These are phyloP conservation scores for Anthostomella pinea DNA, from an alignment of 2,329 filamentous ascomycete genomes.

Conservation along the genomic window DNA sequence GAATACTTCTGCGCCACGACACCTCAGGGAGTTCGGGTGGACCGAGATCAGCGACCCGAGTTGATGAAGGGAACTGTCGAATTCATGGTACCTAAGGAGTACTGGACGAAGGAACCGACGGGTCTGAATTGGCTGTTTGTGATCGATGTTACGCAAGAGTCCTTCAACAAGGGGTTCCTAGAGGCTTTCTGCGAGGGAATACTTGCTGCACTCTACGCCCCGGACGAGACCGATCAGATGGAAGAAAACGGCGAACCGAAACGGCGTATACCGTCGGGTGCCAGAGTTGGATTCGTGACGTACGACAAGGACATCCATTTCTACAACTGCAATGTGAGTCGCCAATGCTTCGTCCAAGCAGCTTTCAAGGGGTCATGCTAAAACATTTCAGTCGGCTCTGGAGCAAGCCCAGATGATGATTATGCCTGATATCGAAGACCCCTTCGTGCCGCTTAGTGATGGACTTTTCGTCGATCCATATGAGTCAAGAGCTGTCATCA, in stretches of 20 bases:
- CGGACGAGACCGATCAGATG: constrained; percentile 51
- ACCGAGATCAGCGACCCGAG: constrained; percentile 85
- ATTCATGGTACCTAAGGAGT: constrained; percentile 95
- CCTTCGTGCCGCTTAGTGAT: constrained; percentile 87
- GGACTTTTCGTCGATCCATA: constrained; percentile 93
- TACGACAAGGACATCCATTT: constrained; percentile 98
- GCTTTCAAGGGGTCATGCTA: constrained; percentile 11
- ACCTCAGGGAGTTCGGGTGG: constrained; percentile 80
- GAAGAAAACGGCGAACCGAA: constrained; percentile 53
- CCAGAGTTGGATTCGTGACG: constrained; percentile 91
- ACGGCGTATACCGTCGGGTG: constrained; percentile 67
- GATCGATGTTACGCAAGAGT: constrained; percentile 89
- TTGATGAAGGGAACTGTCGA: constrained; percentile 90
- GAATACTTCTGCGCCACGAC: constrained; percentile 94
- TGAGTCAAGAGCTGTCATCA: constrained; percentile 80
- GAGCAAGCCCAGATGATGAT: constrained; percentile 97
- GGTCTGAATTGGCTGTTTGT: constrained; percentile 86
- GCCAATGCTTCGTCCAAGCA: neutral
- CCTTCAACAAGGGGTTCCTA: constrained; percentile 85
- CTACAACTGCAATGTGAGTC: constrained; percentile 82
- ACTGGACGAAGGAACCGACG: constrained; percentile 93
- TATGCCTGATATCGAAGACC: constrained; percentile 95
- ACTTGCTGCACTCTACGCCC: constrained; percentile 76
- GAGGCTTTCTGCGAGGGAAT: constrained; percentile 91
- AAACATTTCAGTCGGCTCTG: constrained; percentile 65